Percentiles rank a stretch among this genome's conserved stretches.
These are phyloP conservation scores for Fusarium dimerum DNA, from an alignment of 2,329 filamentous ascomycete genomes.

Conservation along the genomic window DNA sequence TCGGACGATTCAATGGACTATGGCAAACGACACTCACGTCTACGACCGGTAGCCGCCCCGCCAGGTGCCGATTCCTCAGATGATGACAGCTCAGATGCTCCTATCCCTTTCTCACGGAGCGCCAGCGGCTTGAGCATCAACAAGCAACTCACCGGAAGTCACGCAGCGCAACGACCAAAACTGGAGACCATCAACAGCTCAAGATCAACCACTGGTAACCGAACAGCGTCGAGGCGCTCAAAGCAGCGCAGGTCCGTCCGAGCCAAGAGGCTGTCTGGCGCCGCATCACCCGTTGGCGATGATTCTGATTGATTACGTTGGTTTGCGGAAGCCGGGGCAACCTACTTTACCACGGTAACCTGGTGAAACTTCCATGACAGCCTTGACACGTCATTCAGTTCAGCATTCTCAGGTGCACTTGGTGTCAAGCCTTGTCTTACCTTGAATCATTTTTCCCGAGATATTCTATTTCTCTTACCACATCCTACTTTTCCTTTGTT, in stretches of 20 bases:
- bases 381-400: constrained; percentile 14
- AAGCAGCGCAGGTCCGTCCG: constrained; percentile 33
- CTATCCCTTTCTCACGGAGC: constrained; percentile 25
- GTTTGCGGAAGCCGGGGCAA: not conserved
- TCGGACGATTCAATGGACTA: constrained; percentile 37
- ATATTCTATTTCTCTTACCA: constrained; percentile 3
- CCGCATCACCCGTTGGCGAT: constrained; percentile 40
- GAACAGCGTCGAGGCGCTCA: constrained; percentile 31
- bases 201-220: constrained; percentile 32
- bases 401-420: constrained; percentile 8
- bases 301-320: constrained; percentile 33
- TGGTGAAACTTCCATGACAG: constrained; percentile 10
- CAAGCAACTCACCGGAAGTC: constrained; percentile 26
- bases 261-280: constrained; percentile 31
- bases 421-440: not conserved
- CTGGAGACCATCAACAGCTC: constrained; percentile 50
- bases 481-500: constrained; percentile 8
- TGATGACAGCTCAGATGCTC: constrained; percentile 32
- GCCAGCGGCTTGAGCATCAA: constrained; percentile 27
- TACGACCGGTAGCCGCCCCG: constrained; percentile 31
- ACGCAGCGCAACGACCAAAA: constrained; percentile 44
- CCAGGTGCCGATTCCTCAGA: constrained; percentile 36
- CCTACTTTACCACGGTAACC: not conserved
- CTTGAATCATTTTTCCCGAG: constrained; percentile 1
- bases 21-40: constrained; percentile 28